Evolutionary conservation across 2,329 filamentous ascomycete genomes (phyloP).

Genomic region (Ophiocordyceps camponoti-leonardi): DNA sequence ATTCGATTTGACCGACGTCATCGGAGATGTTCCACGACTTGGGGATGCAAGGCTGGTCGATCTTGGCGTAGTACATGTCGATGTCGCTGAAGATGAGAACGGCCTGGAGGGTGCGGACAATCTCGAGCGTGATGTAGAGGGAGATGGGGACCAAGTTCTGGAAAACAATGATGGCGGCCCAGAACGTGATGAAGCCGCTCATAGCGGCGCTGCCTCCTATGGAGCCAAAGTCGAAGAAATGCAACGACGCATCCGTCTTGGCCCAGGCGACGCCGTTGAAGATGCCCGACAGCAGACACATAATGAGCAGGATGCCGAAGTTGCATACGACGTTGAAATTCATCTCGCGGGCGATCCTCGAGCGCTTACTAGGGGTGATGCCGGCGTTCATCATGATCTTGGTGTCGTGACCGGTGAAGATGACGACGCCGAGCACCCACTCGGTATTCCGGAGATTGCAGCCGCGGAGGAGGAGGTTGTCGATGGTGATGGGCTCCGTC

Average conservation of each 20-base stretch:
- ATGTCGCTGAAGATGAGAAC: slow-evolving; percentile 96
- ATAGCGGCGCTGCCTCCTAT: slow-evolving; percentile 59
- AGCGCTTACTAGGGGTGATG: slow-evolving; percentile 83
- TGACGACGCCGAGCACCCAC: slow-evolving; percentile 81
- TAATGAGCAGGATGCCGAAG: slow-evolving; percentile 72
- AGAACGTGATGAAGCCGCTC: slow-evolving; percentile 92
- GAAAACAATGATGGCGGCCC: slow-evolving; percentile 85
- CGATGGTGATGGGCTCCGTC: slow-evolving; percentile 86
- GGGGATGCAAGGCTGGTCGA: slow-evolving; percentile 89
- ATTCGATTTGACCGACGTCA: slow-evolving; percentile 94
- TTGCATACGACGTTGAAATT: slow-evolving; percentile 98
- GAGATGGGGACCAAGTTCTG: slow-evolving; percentile 98
- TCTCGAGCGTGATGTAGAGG: slow-evolving; percentile 92
- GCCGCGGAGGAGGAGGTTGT: slow-evolving; percentile 85
- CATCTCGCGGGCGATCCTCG: slow-evolving; percentile 77
- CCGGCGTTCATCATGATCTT: slow-evolving; percentile 99
- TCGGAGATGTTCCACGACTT: slow-evolving; percentile 99
- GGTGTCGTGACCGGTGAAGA: slow-evolving; percentile 90
- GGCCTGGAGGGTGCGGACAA: slow-evolving; percentile 81
- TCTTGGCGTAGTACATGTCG: slow-evolving; percentile 90
- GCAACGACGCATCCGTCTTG: slow-evolving; percentile 53
- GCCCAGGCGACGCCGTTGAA: slow-evolving; percentile 74
- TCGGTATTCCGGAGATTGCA: slow-evolving; percentile 91
- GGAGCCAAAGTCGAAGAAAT: slow-evolving; percentile 73
- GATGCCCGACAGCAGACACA: slow-evolving; percentile 77